Evolutionary conservation across 2,329 filamentous ascomycete species (phyloP).

Genomic region (Xylariaceae sp.): DNA sequence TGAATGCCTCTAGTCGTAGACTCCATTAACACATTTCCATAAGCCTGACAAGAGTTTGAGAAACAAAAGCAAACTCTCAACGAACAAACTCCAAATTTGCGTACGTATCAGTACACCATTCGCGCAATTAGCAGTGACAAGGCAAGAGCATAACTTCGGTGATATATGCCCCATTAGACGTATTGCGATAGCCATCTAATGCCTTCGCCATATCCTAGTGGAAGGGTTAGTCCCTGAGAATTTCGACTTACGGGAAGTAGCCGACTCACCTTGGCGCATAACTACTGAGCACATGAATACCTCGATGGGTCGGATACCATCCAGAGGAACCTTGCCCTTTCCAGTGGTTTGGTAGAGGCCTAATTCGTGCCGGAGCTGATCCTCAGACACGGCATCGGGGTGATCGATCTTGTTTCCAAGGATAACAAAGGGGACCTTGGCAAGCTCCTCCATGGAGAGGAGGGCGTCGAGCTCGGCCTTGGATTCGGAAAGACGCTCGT

Average conservation of each 20-base stretch:
- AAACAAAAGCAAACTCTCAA: conserved; percentile 24
- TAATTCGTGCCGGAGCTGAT: conserved; percentile 85
- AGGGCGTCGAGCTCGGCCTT: conserved; percentile 97
- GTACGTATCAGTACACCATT: conserved; percentile 17
- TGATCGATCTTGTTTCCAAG: conserved; percentile 99
- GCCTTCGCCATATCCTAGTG: conserved; percentile 72
- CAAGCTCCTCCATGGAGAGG: conserved; percentile 91
- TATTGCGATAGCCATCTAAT: conserved; percentile 93
- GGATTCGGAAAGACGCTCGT: conserved; percentile 87
- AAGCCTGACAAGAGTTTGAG: conserved; percentile 24
- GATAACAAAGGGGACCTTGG: conserved; percentile 92
- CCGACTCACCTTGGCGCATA: conserved; percentile 77
- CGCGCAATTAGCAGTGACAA: conserved; percentile 11
- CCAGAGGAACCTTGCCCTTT: conserved; percentile 88
- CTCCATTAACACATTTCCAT: conserved; percentile 27
- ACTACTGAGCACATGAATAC: conserved; percentile 99
- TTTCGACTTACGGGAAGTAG: background rate
- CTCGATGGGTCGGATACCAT: conserved; percentile 92
- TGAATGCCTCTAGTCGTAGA: conserved; percentile 28
- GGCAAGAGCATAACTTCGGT: conserved; percentile 6
- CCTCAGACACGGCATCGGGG: conserved; percentile 90
- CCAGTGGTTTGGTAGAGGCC: conserved; percentile 95
- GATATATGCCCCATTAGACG: conserved; percentile 48
- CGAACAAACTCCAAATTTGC: conserved; percentile 22
- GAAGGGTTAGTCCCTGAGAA: conserved; percentile 13